These are phyloP conservation scores for Barnettozyma sp. DNA, from an alignment of 805 yeast genomes.

Conservation along the genomic window DNA sequence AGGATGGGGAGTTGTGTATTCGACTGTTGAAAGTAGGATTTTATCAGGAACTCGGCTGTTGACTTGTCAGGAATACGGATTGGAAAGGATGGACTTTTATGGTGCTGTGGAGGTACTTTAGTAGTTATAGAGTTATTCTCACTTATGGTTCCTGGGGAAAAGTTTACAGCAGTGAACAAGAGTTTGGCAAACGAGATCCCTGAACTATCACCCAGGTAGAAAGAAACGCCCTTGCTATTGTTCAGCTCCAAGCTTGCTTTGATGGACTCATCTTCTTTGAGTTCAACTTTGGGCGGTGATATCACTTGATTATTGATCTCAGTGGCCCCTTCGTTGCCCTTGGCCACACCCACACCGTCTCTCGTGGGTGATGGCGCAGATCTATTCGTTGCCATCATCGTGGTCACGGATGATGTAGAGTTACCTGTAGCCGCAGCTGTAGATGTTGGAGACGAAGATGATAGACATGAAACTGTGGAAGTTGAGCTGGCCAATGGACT, in stretches of 20 bases:
- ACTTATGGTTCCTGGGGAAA: conserved; percentile 32
- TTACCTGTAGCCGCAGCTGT: neutral
- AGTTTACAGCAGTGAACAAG: conserved; percentile 71
- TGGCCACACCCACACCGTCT: too few relatives aligned
- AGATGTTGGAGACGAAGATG: conserved; percentile 15
- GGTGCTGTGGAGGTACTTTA: conserved; percentile 16
- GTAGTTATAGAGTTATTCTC: conserved; percentile 25
- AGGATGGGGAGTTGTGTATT: conserved; percentile 80
- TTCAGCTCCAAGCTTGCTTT: conserved; percentile 18
- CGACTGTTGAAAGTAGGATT: conserved; percentile 66
- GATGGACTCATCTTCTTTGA: conserved; percentile 18
- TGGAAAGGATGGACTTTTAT: conserved; percentile 18
- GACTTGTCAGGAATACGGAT: conserved; percentile 60
- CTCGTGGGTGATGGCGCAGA: neutral
- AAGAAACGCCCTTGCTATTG: conserved; percentile 17
- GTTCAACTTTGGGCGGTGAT: conserved; percentile 9
- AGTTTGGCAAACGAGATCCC: conserved; percentile 72
- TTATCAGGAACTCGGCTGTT: conserved; percentile 59
- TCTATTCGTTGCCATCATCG: neutral
- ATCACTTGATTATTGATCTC: conserved; percentile 1
- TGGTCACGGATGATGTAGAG: neutral
- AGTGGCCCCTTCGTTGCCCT: too few relatives aligned
- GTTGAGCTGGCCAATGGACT: too few relatives aligned
- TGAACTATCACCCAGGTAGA: conserved; percentile 43
- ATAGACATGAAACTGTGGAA: too few relatives aligned